Evolutionary conservation across 2,329 filamentous ascomycete genomes (phyloP).

Genomic region (Byssoonygena ceratinophila): DNA sequence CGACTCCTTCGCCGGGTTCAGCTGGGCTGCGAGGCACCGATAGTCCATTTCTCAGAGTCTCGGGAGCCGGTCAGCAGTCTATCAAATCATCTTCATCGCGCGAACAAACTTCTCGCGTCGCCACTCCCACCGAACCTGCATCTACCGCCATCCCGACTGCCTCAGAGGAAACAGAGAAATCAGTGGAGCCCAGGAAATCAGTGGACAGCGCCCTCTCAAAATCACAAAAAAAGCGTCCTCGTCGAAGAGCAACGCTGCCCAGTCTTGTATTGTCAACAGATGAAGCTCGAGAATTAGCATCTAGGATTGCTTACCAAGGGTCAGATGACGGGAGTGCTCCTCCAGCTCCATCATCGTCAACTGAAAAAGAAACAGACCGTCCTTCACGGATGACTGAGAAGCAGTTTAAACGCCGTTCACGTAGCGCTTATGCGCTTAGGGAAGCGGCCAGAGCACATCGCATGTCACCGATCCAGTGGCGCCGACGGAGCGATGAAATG

Average conservation of each 20-base stretch:
- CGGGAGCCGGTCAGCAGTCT: slow-evolving; percentile 19
- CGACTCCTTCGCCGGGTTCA: slow-evolving; percentile 10
- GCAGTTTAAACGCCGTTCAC: slow-evolving; percentile 34
- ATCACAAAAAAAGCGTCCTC: slow-evolving; percentile 16
- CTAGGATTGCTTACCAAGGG: slow-evolving; percentile 15
- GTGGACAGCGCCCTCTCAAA: background rate
- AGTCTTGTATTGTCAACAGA: slow-evolving; percentile 37
- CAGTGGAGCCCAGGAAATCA: background rate
- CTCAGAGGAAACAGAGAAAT: background rate
- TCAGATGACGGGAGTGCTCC: slow-evolving; percentile 12
- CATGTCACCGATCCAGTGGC: slow-evolving; percentile 35
- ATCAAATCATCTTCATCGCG: slow-evolving; percentile 8
- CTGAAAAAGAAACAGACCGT: slow-evolving; percentile 15
- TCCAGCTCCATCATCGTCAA: background rate
- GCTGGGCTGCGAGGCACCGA: slow-evolving; percentile 16
- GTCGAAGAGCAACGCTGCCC: slow-evolving; percentile 36
- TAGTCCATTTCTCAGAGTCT: slow-evolving; percentile 19
- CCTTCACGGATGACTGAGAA: slow-evolving; percentile 19
- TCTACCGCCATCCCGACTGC: slow-evolving; percentile 1
- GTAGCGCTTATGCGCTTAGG: slow-evolving; percentile 35
- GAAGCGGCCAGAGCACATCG: slow-evolving; percentile 28
- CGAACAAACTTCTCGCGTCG: background rate
- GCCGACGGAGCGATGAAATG: slow-evolving; percentile 33
- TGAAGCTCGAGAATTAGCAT: slow-evolving; percentile 24
- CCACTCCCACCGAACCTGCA: slow-evolving; percentile 1